Evolutionary conservation across 2,329 filamentous ascomycete species (phyloP), one percentile per base, ranked within the genome.

Genomic region (Monilinia fructigena): DNA sequence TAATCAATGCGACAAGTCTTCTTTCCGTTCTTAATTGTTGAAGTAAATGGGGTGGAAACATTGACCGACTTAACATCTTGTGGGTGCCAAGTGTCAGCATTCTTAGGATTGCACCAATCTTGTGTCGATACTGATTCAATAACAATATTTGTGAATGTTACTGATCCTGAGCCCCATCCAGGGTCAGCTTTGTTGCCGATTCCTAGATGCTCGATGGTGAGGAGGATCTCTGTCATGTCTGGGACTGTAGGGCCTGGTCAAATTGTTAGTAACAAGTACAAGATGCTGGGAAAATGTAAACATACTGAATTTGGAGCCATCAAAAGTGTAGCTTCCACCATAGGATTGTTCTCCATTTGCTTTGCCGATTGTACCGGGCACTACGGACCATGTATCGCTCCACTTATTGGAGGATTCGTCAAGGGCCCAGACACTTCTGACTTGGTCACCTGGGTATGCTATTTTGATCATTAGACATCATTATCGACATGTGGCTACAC

Each of bases 121-220:
- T 31, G 42, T 35, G 45, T 59, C 18, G 47, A 58, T 11, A 20
- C 23, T 2, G 54, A 48, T 26, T 65, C 54, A 10, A 65, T 65
- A 2, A 65, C 20, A 26, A 60, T 65, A 26, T 65, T 60, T n/a
- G 31, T 65, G 63, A 65, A 65, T 11, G 18, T 65, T 31, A 60
- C 63, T 2, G 63, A 28, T 26, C 63, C 63, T 6, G 63, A 65
- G 12, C 18, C 54, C 63, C 63, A 65, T 1, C 55, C 63, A 50
- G 55, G 53, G 10, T 58, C 63, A 23, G 11, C 4, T 20, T 28
- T 18, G 38, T n/a, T 18, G 5, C 50, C 28, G 2, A 56, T 47
- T n/a, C 26, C 40, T 18, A 56, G n/a, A 45, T 64, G 61, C 28
- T 56, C 61, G 14, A 64, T 56, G 28, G 26, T 48, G 26, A 64